Conservation (phyloP, 139 green algal genomes). For the Raphidocelis subcapitata region DNA sequence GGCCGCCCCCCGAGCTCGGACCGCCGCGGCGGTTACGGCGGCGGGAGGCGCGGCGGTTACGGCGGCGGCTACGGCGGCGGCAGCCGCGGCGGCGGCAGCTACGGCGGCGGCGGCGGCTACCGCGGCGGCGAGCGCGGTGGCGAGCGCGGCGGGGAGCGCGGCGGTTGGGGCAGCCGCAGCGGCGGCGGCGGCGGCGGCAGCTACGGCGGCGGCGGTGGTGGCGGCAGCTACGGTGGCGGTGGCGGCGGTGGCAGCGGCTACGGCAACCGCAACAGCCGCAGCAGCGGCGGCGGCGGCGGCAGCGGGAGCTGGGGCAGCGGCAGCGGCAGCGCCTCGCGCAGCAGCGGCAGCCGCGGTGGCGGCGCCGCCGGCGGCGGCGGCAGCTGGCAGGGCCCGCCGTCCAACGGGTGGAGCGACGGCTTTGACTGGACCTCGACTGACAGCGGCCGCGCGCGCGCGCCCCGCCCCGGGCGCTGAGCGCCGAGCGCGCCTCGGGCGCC, state of each 20-base stretch:
- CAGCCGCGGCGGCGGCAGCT: no score
- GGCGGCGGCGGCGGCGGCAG: no score
- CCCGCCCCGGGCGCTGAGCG: no score
- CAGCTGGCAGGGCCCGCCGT: background rate
- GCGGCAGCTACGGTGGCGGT: background rate
- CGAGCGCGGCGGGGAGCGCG: no score
- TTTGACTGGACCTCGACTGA: no score
- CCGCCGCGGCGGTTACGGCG: background rate
- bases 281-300: conserved; percentile 7
- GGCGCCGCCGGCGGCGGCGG: background rate
- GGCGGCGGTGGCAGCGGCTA: conserved; percentile 8
- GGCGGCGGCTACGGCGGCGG: no score
- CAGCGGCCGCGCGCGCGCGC: no score
- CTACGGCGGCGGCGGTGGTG: conserved; percentile 1
- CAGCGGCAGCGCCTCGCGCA: background rate
- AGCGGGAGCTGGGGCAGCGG: conserved; percentile 3
- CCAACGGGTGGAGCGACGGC: no score
- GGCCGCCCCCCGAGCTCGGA: conserved; percentile 11
- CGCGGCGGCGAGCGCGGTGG: no score
- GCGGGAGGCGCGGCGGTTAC: background rate
- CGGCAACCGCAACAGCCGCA: no score
- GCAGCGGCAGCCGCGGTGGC: background rate
- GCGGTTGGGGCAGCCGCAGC: no score
- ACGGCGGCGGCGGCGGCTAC: conserved; percentile 1
- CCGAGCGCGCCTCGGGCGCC: no score